Base-by-base conservation (phyloP, 2,329 filamentous ascomycete genomes). In the Torrubiella hemipterigena region DNA sequence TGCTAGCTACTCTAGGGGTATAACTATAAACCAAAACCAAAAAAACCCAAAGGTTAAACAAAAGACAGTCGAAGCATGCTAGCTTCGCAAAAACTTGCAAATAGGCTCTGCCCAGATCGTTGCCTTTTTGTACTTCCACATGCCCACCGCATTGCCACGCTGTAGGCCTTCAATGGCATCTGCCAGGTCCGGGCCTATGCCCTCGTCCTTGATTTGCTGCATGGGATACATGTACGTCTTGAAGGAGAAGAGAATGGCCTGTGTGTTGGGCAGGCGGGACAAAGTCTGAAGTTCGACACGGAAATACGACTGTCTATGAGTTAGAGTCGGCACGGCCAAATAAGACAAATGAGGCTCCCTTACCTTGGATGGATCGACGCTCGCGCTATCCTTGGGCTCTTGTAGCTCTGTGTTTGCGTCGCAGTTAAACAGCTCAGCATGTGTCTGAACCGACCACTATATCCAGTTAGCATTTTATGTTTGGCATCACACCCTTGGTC, bases 181-280 rank as follows among this genome's bases (percentile, higher is more conserved):
- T 0, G 65, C 66, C 12, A 72, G 47, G 19, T 57, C 46, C 1
- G 49, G 50, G 0, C 66, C 67, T 2, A 59, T 44, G 0, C 63
- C 67, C 29, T 72, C 67, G 1, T 46, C 52, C 39, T 63, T 69
- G 42, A 73, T 55, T 4, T 67, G 54, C 7, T 46, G 37, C 0
- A 73, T 36, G 0, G 61, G 58, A 30, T 69, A 70, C 12, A 69
- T 35, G 35, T 69, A 69, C 0, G 67, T 70, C 49, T 72, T 71
- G 53, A 73, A 69, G 8, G 65, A 66, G 45, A 73, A 73, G 10
- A 72, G 43, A 3, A 72, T 46, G 1, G 62, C 60, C 3, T 46
- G 44, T 0, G 61, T 65, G 34, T 53, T 42, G 1, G 67, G 67
- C 7, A 73, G 52, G 2, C 67, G 55, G 2, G 56, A 65, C 18